Base-by-base conservation (phyloP, 1,139 yeast species). In the Yamadazyma dendronema region DNA sequence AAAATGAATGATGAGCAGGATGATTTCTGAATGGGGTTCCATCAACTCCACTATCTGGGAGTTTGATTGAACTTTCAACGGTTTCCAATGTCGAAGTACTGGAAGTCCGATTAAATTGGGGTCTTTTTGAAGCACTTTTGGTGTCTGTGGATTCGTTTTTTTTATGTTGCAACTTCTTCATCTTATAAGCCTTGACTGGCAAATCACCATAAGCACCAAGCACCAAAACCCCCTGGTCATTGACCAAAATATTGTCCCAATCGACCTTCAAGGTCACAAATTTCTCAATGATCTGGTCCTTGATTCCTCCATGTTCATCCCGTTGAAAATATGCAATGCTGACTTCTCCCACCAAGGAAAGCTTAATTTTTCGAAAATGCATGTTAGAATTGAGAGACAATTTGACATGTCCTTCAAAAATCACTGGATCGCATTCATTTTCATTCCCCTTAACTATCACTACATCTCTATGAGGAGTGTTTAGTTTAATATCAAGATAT, bases 181-280 rank as follows among this genome's bases (percentile, higher is more conserved):
- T 30, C 39, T 44, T 52, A 13, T 42, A 43, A 24, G 42, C 36
- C 30, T 41, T 53, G 35, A 42, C 52, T 32, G 58, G 62, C 39
- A 42, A 52, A 46, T 69, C 74, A 25, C 73, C 70, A 38, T 67
- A 66, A 36, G 62, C 58, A 1, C 81, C 80, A 41, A 59, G 66
- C 3, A 50, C 48, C 2, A 78, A 55, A 2, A 46, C 46, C 0
- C 87, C 88, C 5, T 68, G 61, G 1, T 74, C 56, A 28, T 60
- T 54, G 3, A 70, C 62, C 31, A 83, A 59, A 17, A 83, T 56
- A 47, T 83, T 82, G 33, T 71, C 69, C 90, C 90, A 83, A 12
- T 61, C 65, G 17, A 74, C 77, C 33, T 72, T 72, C 40, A 82
- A 62, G 1, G 78, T 66, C 25, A 72, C 65, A 11, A 66, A 56